Percentiles rank a stretch among this genome's conserved stretches.
Evolutionary conservation across 2,329 filamentous ascomycete species (phyloP).

Genomic region (Colletotrichum tropicale): DNA sequence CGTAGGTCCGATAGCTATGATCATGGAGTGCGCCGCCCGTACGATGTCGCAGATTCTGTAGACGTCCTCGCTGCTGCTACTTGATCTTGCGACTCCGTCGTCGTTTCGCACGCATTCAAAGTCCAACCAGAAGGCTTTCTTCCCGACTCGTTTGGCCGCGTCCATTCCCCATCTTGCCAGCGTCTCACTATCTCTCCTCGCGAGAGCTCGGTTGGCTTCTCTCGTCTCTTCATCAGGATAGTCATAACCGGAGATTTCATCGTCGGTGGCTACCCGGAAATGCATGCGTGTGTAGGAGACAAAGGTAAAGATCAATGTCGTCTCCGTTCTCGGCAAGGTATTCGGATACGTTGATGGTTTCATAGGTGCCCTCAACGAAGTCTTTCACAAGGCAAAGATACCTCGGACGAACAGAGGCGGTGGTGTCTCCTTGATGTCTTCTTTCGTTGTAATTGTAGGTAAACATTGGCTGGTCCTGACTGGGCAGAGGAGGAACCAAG

Average conservation of each 20-base stretch:
- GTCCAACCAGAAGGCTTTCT: not conserved
- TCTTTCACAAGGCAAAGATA: not conserved
- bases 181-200: not conserved
- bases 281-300: not conserved
- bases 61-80: not conserved
- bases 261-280: not conserved
- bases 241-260: not conserved
- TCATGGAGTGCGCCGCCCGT: not conserved
- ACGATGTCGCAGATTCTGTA: not conserved
- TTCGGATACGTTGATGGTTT: not conserved
- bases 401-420: not conserved
- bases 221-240: not conserved
- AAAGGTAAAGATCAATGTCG: not conserved
- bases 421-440: not conserved
- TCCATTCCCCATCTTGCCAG: not conserved
- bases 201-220: not conserved
- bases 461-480: not conserved
- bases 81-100: not conserved
- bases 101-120: not conserved
- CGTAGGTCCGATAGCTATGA: not conserved
- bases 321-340: not conserved
- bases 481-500: slow-evolving; percentile 23
- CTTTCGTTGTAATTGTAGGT: not conserved
- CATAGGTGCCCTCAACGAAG: not conserved
- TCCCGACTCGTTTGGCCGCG: not conserved